Base-by-base conservation (phyloP, 495 filamentous ascomycete genomes). In the Peziza echinospora region DNA sequence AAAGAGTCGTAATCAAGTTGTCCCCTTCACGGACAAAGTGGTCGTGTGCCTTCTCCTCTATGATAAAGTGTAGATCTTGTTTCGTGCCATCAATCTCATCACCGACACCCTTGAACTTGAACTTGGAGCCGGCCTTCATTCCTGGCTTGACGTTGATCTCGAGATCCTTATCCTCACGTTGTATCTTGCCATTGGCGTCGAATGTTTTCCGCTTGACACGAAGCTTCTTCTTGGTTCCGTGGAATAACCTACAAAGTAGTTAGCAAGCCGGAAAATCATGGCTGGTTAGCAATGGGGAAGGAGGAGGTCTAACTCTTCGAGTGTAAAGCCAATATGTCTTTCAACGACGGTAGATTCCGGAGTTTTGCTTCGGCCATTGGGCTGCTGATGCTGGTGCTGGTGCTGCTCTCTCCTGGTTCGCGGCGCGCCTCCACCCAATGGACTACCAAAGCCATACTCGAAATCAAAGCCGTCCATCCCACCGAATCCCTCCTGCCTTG, bases 71-170 rank as follows among this genome's bases (percentile, higher is more conserved):
- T 40, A 97, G 62, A 64, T 97, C 91, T 63, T 97, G 91, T 47
- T 83, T 80, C n/a, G 86, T 86, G 24, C 91, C 89, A 59, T 96
- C 89, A 51, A 92, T 85, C 59, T 94, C 85, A 62, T 96, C 91
- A 1, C 91, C 89, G 24, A 96, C 82, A 24, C 85, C 83, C 62
- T 82, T 80, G 58, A 91, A 97, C 65, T 93, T 92, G 54, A 97
- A 91, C 71, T 94, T 97, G 50, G 83, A 89, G 21, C 89, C 89
- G 48, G 85, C 81, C 62, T 93, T 91, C 61, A 93, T 70, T 41
- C 89, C 89, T 24, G 82, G 80, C 65, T 94, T 93, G 63, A 96
- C 91, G 45, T 79, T 78, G 48, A 94, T 87, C 59, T 93, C 84
- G 17, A 97, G 62, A 7, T 92, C 82, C 49, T 84, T 80, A 49